Evolutionary conservation across 2,329 filamentous ascomycete genomes (phyloP), one percentile per base, ranked within the genome.

Genomic region (Verticillium nubilum): DNA sequence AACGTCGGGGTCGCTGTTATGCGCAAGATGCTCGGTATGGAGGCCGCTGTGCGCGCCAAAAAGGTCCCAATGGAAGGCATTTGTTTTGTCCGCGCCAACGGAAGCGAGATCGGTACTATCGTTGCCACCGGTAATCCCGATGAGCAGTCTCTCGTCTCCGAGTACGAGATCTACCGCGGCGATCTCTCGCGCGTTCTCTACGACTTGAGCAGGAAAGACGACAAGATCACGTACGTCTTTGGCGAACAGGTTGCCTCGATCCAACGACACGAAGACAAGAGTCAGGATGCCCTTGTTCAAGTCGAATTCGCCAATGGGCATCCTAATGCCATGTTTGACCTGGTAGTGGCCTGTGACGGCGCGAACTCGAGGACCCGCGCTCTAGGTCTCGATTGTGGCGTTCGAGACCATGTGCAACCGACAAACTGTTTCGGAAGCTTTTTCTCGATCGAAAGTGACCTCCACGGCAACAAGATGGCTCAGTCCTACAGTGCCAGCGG

Each of bases 151-250:
- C 72, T 82, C 26, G 80, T 79, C 0, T 74, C 72, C 0, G 81
- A 85, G 25, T 78, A 76, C 37, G 83, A 85, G 68, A 84, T 86
- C 54, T 78, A 85, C 74, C 72, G 83, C 9, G 81, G 79, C 0
- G 79, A 84, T 58, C 62, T 86, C 29, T 78, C 75, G 13, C 66
- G 64, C 1, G 64, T 85, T 1, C 59, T 85, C 0, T 74, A 80
- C 28, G 71, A 72, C 29, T 64, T 68, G 1, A 67, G 65, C 0
- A 67, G 65, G 19, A 64, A 67, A 12, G 62, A 65, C 0, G 61
- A 57, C 5, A 29, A 29, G 3, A 52, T 68, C 0, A 65, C 61
- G 42, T 75, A 72, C 29, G 17, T 69, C 0, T 76, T 74, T 33
- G 68, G 70, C 6, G 66, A 60, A 0, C 71, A 67, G 2, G 67